These are phyloP conservation scores for Coelastrella sp. DNA, from an alignment of 139 green algal genomes.

Conservation along the genomic window DNA sequence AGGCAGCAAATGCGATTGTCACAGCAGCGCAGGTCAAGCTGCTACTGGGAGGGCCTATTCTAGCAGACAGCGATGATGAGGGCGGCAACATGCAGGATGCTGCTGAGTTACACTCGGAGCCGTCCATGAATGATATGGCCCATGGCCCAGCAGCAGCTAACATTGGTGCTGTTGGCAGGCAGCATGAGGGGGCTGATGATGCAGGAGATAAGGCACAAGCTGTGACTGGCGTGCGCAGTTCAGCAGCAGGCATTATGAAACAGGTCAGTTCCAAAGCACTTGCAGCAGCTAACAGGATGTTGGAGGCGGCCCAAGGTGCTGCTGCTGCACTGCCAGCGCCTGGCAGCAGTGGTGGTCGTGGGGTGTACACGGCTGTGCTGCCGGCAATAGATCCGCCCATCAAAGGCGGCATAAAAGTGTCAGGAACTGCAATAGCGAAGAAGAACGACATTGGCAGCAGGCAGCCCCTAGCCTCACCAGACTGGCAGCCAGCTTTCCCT, in stretches of 20 bases:
- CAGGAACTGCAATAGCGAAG: too few relatives aligned
- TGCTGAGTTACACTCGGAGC: too few relatives aligned
- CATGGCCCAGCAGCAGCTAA: background rate
- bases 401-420: too few relatives aligned
- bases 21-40: background rate
- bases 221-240: background rate
- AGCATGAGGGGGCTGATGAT: background rate
- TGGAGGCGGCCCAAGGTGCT: background rate
- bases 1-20: background rate
- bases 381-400: background rate
- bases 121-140: background rate
- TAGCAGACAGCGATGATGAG: conserved; percentile 4
- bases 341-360: background rate
- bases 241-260: conserved; percentile 1
- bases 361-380: background rate
- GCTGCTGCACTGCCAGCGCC: background rate
- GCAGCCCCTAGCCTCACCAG: background rate
- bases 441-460: background rate
- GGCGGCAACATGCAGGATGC: too few relatives aligned
- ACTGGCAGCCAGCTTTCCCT: background rate
- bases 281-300: background rate
- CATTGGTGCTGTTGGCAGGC: background rate
- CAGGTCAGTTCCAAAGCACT: background rate
- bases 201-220: background rate
- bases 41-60: conserved; percentile 1